Conservation (phyloP, 2,329 filamentous ascomycete species). For the Raffaelea albimanens region DNA sequence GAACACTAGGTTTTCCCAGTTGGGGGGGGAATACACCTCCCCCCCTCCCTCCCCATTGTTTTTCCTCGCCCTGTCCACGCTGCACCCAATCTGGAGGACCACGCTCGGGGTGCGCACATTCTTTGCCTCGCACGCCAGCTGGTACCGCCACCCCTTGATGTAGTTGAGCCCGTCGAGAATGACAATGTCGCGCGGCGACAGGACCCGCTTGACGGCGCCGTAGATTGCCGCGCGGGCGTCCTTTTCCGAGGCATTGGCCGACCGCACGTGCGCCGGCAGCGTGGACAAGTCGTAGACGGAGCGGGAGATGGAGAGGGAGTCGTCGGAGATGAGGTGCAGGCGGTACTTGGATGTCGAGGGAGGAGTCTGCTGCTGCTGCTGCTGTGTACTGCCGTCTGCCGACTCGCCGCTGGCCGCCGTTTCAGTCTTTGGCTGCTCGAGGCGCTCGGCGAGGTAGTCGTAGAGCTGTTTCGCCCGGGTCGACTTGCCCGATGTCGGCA, state of each 20-base stretch:
- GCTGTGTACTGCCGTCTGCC: not conserved
- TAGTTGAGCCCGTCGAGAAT: conserved; percentile 76
- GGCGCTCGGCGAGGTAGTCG: conserved; percentile 51
- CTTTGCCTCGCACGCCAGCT: conserved; percentile 78
- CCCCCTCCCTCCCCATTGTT: conserved; percentile 43
- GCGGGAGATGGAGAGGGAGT: conserved; percentile 59
- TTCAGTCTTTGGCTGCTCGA: conserved; percentile 23
- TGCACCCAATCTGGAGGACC: conserved; percentile 57
- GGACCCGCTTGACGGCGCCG: conserved; percentile 66
- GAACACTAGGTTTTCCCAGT: conserved; percentile 73
- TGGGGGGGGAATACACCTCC: conserved; percentile 36
- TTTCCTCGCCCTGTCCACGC: conserved; percentile 37
- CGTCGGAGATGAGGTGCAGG: conserved; percentile 66
- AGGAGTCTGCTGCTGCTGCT: not conserved
- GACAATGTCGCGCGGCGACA: conserved; percentile 65
- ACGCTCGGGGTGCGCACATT: conserved; percentile 67
- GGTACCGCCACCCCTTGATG: conserved; percentile 84
- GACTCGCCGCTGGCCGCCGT: conserved; percentile 13
- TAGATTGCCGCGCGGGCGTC: conserved; percentile 69
- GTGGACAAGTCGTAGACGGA: conserved; percentile 58
- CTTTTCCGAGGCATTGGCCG: conserved; percentile 68
- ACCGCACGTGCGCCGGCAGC: conserved; percentile 51
- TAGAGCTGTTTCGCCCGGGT: conserved; percentile 58
- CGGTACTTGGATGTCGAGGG: conserved; percentile 23
- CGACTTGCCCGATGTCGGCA: conserved; percentile 61